Conservation (phyloP, 1,284 basidiomycete genomes). For the Mrakiaceae sp. region DNA sequence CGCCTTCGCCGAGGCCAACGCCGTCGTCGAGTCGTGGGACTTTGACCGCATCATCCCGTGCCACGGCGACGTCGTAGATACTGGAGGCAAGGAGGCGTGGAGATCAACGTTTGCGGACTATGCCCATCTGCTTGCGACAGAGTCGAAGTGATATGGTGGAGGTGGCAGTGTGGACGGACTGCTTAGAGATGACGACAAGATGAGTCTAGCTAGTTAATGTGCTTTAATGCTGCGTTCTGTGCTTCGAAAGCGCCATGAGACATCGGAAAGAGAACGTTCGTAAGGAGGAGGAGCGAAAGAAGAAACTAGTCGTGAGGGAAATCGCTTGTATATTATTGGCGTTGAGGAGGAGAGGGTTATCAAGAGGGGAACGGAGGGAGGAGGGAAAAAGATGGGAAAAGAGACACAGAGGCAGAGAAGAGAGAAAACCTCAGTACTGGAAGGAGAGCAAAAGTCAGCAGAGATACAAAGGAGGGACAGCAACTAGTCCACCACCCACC, state of each 20-base stretch:
- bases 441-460: slow-evolving; percentile 40
- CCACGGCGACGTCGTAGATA: slow-evolving; percentile 77
- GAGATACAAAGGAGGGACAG: slow-evolving; percentile 35
- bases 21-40: slow-evolving; percentile 61
- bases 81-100: slow-evolving; percentile 60
- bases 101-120: slow-evolving; percentile 18
- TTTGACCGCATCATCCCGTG: slow-evolving; percentile 85
- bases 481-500: slow-evolving; percentile 28
- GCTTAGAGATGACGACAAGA: too few species aligned
- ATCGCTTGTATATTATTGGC: too few species aligned
- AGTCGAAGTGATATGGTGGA: not conserved
- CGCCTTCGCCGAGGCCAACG: slow-evolving; percentile 56
- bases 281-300: too few species aligned
- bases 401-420: not conserved
- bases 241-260: too few species aligned
- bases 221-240: too few species aligned
- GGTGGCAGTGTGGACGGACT: not conserved
- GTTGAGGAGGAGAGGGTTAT: not conserved
- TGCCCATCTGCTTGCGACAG: too few species aligned
- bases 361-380: not conserved
- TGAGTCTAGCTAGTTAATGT: too few species aligned
- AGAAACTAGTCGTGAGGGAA: too few species aligned
- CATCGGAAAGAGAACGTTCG: too few species aligned
- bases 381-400: not conserved
- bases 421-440: too few species aligned